Base-by-base conservation (phyloP, 352 stramenopile genomes). In the Globisporangium polare region DNA sequence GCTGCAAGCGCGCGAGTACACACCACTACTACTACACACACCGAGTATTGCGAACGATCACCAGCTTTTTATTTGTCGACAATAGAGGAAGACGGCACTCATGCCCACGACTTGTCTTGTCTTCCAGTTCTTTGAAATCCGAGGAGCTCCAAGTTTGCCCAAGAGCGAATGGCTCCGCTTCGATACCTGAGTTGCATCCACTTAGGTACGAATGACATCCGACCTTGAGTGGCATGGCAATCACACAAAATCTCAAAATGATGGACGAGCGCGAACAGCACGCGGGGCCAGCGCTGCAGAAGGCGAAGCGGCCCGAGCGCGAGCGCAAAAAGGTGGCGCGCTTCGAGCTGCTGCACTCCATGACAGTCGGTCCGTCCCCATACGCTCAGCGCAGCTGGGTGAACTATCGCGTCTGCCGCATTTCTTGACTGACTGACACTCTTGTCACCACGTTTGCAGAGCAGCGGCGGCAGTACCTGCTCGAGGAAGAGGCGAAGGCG, bases 281-380 rank as follows among this genome's bases (percentile, higher is more conserved):
- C 13, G 22, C 43, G 49, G 2, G 35, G 17, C 5, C n/a, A 27
- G 35, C n/a, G 8, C 3, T n/a, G 3, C 13, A 3, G 22, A 60
- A 59, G 31, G 5, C 72, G 13, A 78, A 78, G 62, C 66, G 66
- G 10, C 71, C 69, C 7, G 59, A 51, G 20, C 72, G 74, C 51
- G 71, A 84, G 57, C 75, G 80, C 27, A 78, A 88, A 66, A 81
- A 72, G 58, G 72, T 77, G 57, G 66, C 75, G 57, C 79, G 81
- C 18, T 77, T 77, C 10, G 70, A 76, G 20, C 50, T 90, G 3
- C 68, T 93, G 24, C 76, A 77, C 35, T 71, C 70, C 8, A 91
- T 93, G 84, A 88, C 53, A 10, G 33, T 68, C 69, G 77, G 79
- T 87, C 35, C n/a, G 64, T 51, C 26, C 26, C n/a, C 53, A 49